A percentile compares a stretch with the other conserved stretches of the same genome.
Conservation (phyloP, 306 rosid genomes). For the Vigna nakashimae region DNA sequence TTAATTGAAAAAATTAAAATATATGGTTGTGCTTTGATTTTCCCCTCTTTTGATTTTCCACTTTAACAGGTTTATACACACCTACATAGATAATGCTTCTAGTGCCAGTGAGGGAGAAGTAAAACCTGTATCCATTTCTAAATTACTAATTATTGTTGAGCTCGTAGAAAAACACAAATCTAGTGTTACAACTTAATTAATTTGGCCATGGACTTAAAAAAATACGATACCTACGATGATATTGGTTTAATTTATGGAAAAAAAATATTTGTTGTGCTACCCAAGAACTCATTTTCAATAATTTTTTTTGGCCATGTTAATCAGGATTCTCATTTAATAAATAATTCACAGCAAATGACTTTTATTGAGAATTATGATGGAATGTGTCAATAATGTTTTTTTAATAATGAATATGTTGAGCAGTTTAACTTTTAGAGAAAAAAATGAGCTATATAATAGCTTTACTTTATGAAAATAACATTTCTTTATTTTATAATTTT, state of each 20-base stretch:
- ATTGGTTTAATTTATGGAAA: too few species aligned
- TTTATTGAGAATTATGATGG: too few species aligned
- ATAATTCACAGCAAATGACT: too few species aligned
- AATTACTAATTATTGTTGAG: not conserved
- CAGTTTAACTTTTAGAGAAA: not conserved
- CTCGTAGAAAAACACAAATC: not conserved
- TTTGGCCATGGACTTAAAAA: too few species aligned
- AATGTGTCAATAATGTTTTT: too few species aligned
- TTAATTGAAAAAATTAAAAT: conserved; percentile 21
- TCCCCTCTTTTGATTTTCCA: not conserved
- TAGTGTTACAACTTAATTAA: not conserved
- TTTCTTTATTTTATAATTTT: not conserved
- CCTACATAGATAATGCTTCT: not conserved
- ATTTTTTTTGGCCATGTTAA: too few species aligned
- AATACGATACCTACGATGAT: too few species aligned
- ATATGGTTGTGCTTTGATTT: not conserved
- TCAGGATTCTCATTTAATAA: too few species aligned
- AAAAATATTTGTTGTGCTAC: too few species aligned
- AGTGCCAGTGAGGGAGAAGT: not conserved
- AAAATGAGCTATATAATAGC: not conserved
- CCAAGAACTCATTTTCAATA: too few species aligned
- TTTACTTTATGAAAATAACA: not conserved
- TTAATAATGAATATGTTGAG: not conserved
- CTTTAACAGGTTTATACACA: not conserved
- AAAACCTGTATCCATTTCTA: not conserved